Evolutionary conservation across 2,329 filamentous ascomycete species (phyloP).

Genomic region (Penicillium sp.): DNA sequence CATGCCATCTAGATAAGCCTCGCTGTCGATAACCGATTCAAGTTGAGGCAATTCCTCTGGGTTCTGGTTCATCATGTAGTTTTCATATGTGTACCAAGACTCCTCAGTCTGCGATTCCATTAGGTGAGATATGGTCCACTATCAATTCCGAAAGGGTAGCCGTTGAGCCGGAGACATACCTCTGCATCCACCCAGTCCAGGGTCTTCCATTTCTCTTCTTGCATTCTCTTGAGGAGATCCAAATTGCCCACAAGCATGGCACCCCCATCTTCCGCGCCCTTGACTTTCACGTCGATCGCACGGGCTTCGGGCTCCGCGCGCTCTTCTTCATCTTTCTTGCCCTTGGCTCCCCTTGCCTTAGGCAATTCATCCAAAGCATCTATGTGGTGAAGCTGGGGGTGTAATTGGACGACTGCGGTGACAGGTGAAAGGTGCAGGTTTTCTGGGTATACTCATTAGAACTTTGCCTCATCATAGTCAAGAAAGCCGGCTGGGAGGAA

Average conservation of each 20-base stretch:
- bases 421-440: slow-evolving; percentile 85
- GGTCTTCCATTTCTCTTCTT: slow-evolving; percentile 78
- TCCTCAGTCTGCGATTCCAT: slow-evolving; percentile 52
- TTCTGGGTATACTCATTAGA: slow-evolving; percentile 50
- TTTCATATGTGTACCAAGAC: slow-evolving; percentile 74
- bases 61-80: slow-evolving; percentile 63
- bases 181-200: slow-evolving; percentile 63
- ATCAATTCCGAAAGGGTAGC: neutral
- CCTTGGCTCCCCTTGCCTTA: slow-evolving; percentile 33
- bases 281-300: slow-evolving; percentile 84
- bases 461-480: neutral
- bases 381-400: slow-evolving; percentile 88
- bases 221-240: slow-evolving; percentile 72
- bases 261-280: slow-evolving; percentile 69
- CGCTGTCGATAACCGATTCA: slow-evolving; percentile 56
- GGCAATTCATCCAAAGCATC: slow-evolving; percentile 75
- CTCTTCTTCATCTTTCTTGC: slow-evolving; percentile 48
- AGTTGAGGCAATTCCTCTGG: slow-evolving; percentile 49
- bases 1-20: slow-evolving; percentile 63
- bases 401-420: slow-evolving; percentile 80
- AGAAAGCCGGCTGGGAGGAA: neutral
- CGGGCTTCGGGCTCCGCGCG: slow-evolving; percentile 58
- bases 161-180: slow-evolving; percentile 20
- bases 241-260: slow-evolving; percentile 69
- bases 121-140: slow-evolving; percentile 10